Evolutionary conservation across 495 filamentous ascomycete genomes (phyloP).

Genomic region (Clohesyomyces aquaticus): DNA sequence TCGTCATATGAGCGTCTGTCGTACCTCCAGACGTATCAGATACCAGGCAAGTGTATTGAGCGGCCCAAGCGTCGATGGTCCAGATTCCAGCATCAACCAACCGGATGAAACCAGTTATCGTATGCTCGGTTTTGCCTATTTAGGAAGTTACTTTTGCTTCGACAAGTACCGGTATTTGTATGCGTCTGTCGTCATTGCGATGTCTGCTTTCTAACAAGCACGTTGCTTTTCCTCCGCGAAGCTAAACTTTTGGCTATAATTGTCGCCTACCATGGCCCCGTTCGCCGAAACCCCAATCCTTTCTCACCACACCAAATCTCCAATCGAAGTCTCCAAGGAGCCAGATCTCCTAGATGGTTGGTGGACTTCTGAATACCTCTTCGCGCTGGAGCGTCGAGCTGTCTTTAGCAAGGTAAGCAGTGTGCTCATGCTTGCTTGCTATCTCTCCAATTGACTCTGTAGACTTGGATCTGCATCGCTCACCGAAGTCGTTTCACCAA

Average conservation of each 20-base stretch:
- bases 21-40: background rate
- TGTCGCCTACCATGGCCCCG: constrained; percentile 8
- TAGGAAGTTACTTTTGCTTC: background rate
- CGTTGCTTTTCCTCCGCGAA: background rate
- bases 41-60: background rate
- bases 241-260: background rate
- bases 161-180: background rate
- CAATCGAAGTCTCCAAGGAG: constrained; percentile 36
- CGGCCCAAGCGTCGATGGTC: background rate
- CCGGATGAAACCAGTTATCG: background rate
- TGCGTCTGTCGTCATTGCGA: background rate
- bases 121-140: background rate
- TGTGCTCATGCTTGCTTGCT: background rate
- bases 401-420: constrained; percentile 39
- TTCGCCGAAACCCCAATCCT: constrained; percentile 22
- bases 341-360: constrained; percentile 37
- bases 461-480: constrained; percentile 36
- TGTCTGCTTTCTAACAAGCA: background rate
- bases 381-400: constrained; percentile 36
- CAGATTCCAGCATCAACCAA: background rate
- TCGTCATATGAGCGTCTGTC: background rate
- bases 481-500: constrained; percentile 37
- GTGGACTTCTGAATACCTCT: constrained; percentile 36
- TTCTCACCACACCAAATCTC: background rate
- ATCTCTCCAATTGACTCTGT: constrained; percentile 2